These are phyloP conservation scores for Backusella psychrophila DNA, from an alignment of 192 early-diverging fungal species.

Conservation along the genomic window DNA sequence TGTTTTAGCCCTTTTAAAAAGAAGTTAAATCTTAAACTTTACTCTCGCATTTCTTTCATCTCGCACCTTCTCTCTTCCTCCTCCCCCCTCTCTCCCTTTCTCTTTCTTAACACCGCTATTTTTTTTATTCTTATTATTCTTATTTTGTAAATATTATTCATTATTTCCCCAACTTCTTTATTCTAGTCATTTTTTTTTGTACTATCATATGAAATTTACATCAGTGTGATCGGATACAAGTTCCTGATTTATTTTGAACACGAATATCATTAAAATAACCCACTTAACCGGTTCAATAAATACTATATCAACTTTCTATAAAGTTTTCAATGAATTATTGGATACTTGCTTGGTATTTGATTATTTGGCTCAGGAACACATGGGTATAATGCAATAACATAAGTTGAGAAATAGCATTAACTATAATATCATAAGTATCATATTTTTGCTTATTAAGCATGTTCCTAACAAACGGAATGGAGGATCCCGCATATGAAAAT, in stretches of 20 bases:
- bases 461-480: neutral
- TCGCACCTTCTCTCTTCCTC: neutral
- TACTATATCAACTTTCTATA: neutral
- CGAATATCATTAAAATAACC: neutral
- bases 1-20: conserved; percentile 30
- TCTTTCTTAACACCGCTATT: neutral
- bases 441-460: neutral
- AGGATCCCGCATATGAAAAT: neutral
- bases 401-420: neutral
- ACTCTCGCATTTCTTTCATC: neutral
- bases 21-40: conserved; percentile 6
- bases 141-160: conserved; percentile 14
- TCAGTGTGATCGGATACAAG: neutral
- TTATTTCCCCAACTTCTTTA: neutral
- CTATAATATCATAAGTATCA: neutral
- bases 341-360: no score
- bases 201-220: neutral
- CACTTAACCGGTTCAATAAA: neutral
- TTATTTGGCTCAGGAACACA: neutral
- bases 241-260: neutral
- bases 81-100: neutral
- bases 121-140: neutral
- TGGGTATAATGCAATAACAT: neutral
- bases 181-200: neutral
- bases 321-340: neutral